phyloP scores from a whole-genome alignment of 192 early-diverging fungal genomes.

The Gorgonomyces haynaldii region DNA sequence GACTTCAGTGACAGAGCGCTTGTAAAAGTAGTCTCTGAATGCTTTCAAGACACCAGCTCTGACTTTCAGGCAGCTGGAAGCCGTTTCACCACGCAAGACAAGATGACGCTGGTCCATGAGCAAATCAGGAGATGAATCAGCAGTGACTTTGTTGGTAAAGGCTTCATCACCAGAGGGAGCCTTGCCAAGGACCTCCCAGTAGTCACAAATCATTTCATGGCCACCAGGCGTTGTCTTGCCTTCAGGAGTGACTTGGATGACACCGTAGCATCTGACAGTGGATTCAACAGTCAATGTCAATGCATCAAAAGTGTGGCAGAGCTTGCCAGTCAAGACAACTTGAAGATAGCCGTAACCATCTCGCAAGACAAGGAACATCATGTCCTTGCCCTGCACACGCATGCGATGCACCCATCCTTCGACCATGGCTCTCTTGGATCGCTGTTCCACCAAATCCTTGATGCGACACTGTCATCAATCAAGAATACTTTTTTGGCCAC shows the following conservation, averaged over 20 bases:
- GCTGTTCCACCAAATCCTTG: slow-evolving; percentile 43
- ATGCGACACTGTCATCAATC: slow-evolving; percentile 73
- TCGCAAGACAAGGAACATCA: slow-evolving; percentile 89
- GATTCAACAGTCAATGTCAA: slow-evolving; percentile 86
- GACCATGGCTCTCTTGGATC: slow-evolving; percentile 71
- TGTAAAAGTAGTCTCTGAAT: slow-evolving; percentile 92
- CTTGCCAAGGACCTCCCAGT: slow-evolving; percentile 86
- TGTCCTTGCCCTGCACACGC: slow-evolving; percentile 92
- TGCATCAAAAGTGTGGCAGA: slow-evolving; percentile 93
- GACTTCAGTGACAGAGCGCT: slow-evolving; percentile 68
- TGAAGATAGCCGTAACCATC: slow-evolving; percentile 94
- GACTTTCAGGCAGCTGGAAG: slow-evolving; percentile 75
- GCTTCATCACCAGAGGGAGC: slow-evolving; percentile 93
- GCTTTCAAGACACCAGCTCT: slow-evolving; percentile 76
- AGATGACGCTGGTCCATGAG: slow-evolving; percentile 91
- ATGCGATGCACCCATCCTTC: slow-evolving; percentile 93
- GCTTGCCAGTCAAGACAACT: slow-evolving; percentile 74
- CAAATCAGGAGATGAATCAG: slow-evolving; percentile 77
- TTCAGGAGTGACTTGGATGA: slow-evolving; percentile 73
- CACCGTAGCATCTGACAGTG: slow-evolving; percentile 79
- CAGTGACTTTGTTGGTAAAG: slow-evolving; percentile 78
- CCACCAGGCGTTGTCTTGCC: slow-evolving; percentile 95
- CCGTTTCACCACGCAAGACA: slow-evolving; percentile 85
- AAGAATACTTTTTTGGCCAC: slow-evolving; percentile 37
- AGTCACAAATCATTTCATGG: slow-evolving; percentile 90